Conservation (phyloP, 768 basidiomycete species). For the Suillus subaureus region DNA sequence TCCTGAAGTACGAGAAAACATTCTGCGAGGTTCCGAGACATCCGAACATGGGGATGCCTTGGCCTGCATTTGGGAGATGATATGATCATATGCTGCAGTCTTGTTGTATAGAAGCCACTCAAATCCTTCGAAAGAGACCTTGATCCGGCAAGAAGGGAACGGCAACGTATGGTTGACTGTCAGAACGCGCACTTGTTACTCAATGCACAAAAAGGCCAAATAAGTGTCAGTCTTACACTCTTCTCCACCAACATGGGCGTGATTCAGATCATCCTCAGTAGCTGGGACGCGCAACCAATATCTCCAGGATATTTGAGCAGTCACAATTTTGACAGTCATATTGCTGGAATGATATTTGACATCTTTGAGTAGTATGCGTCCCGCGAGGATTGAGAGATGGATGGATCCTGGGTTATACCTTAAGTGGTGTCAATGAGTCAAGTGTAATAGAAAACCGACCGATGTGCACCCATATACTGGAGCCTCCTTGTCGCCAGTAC, state of each 20-base stretch:
- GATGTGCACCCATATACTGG: conserved; percentile 84
- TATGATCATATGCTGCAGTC: conserved; percentile 86
- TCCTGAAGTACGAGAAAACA: conserved; percentile 42
- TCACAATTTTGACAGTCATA: conserved; percentile 82
- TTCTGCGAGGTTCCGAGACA: conserved; percentile 37
- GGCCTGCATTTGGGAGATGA: conserved; percentile 72
- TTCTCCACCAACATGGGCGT: conserved; percentile 48
- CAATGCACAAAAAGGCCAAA: conserved; percentile 10
- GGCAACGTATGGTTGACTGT: conserved; percentile 38
- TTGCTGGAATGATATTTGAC: conserved; percentile 90
- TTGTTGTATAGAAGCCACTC: conserved; percentile 95
- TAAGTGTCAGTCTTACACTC: conserved; percentile 45
- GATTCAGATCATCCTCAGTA: conserved; percentile 68
- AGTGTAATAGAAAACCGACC: conserved; percentile 46
- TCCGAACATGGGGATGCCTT: conserved; percentile 20
- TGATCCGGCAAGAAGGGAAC: conserved; percentile 75
- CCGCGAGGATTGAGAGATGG: conserved; percentile 86
- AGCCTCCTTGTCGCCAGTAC: conserved; percentile 77
- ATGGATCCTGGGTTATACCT: conserved; percentile 64
- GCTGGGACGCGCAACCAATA: conserved; percentile 90
- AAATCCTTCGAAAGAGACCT: conserved; percentile 78
- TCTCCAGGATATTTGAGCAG: conserved; percentile 88
- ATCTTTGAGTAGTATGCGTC: conserved; percentile 87
- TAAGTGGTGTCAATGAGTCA: conserved; percentile 6
- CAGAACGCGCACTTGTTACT: conserved; percentile 4